Evolutionary conservation across 2,329 filamentous ascomycete species (phyloP).

Genomic region (Neoscytalidium dimidiatum): DNA sequence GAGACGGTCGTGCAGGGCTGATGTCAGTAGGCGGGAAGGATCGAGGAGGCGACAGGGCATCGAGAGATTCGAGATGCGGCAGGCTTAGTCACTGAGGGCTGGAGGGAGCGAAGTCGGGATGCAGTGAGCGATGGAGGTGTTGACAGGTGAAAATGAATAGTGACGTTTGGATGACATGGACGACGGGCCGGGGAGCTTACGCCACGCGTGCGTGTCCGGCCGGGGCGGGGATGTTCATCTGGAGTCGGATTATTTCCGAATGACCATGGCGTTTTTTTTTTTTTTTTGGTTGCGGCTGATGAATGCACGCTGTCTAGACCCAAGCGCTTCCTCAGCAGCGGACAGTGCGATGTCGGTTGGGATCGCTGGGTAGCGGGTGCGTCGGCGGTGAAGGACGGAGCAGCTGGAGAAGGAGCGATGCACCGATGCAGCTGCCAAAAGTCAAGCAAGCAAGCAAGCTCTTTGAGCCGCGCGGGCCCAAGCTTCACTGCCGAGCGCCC

Average conservation of each 20-base stretch:
- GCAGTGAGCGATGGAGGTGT: not conserved
- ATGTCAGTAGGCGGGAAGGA: not conserved
- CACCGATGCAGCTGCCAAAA: too few species aligned
- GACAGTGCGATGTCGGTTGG: too few species aligned
- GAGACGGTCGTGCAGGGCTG: not conserved
- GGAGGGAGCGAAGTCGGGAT: not conserved
- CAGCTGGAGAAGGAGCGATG: not conserved
- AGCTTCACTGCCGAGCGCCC: not conserved
- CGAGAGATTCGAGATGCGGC: not conserved
- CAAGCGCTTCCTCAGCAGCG: not conserved
- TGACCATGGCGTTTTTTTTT: too few species aligned
- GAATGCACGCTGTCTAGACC: not conserved
- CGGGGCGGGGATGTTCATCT: not conserved
- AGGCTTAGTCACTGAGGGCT: not conserved
- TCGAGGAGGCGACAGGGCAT: not conserved
- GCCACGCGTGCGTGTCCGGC: not conserved
- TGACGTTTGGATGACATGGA: conserved; percentile 5
- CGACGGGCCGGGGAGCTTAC: not conserved
- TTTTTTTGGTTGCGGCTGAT: not conserved
- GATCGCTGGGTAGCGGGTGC: not conserved
- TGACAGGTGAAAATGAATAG: not conserved
- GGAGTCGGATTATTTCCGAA: too few species aligned
- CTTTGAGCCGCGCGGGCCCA: not conserved
- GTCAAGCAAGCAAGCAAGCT: too few species aligned
- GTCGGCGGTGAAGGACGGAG: not conserved